Conservation (phyloP, 2,329 filamentous ascomycete species). For the Hypomyces rosellus region DNA sequence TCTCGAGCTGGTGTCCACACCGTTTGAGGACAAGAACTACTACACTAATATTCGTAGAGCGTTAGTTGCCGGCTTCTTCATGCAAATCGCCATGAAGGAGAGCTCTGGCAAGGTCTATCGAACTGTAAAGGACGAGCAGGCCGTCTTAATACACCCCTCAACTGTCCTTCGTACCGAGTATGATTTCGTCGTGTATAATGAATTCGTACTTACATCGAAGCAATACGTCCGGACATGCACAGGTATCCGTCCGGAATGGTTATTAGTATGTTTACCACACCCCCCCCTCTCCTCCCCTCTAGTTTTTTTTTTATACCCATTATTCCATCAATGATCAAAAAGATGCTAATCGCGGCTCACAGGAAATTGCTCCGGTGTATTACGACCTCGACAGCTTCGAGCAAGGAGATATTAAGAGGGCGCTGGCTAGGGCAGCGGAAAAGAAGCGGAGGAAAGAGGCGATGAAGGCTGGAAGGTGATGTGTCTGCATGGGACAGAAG, state of each 20-base stretch:
- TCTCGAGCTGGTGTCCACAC: constrained; percentile 78
- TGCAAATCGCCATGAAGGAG: constrained; percentile 97
- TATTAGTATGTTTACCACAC: constrained; percentile 58
- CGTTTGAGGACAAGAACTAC: constrained; percentile 93
- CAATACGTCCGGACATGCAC: constrained; percentile 97
- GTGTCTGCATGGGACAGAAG: too few species aligned
- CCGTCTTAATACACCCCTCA: constrained; percentile 85
- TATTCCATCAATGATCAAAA: neutral
- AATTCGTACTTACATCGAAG: constrained; percentile 96
- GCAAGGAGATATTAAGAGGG: constrained; percentile 78
- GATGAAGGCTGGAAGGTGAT: constrained; percentile 43
- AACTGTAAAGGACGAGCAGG: constrained; percentile 95
- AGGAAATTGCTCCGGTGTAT: constrained; percentile 92
- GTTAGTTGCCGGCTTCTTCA: constrained; percentile 93
- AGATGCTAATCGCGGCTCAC: constrained; percentile 4
- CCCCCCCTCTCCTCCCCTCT: neutral
- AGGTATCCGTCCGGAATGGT: constrained; percentile 86
- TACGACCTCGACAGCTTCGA: constrained; percentile 80
- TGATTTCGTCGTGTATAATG: constrained; percentile 97
- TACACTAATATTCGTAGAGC: constrained; percentile 95
- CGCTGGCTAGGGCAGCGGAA: constrained; percentile 50
- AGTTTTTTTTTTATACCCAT: neutral
- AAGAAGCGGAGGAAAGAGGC: constrained; percentile 56
- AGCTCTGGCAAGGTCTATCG: constrained; percentile 82
- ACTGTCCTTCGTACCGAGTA: constrained; percentile 83